phyloP scores from a whole-genome alignment of 1,284 basidiomycete species.

The Rhodotorula glutinis region DNA sequence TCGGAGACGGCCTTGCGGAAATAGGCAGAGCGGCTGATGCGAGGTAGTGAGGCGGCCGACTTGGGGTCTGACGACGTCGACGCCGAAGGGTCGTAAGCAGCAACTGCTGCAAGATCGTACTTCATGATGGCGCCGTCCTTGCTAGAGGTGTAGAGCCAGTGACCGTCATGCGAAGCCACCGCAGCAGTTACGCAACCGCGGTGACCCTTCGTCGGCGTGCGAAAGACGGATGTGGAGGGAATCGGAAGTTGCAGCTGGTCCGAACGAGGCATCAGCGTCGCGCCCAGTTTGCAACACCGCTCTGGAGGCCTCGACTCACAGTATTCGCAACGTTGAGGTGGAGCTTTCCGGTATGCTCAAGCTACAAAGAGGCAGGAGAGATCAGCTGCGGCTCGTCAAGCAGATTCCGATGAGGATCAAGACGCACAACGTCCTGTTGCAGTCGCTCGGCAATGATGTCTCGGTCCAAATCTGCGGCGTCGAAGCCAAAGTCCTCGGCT shows the following conservation, averaged over 20 bases:
- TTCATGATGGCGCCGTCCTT: conserved; percentile 83
- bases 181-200: conserved; percentile 72
- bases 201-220: conserved; percentile 59
- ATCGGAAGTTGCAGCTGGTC: conserved; percentile 33
- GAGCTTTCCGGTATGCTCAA: conserved; percentile 78
- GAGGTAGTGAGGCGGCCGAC: conserved; percentile 5
- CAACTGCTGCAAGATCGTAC: conserved; percentile 60
- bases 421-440: conserved; percentile 73
- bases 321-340: conserved; percentile 72
- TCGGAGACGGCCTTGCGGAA: conserved; percentile 26
- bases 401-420: conserved; percentile 23
- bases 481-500: conserved; percentile 59
- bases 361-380: conserved; percentile 26
- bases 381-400: conserved; percentile 7
- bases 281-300: no score
- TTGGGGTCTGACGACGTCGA: conserved; percentile 7
- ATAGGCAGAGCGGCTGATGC: conserved; percentile 33
- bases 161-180: conserved; percentile 64
- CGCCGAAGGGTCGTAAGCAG: not conserved
- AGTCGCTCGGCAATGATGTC: conserved; percentile 86
- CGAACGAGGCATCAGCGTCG: not conserved
- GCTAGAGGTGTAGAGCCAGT: conserved; percentile 71
- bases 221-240: conserved; percentile 26
- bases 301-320: conserved; percentile 53
- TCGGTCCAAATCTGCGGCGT: conserved; percentile 88